phyloP scores from a whole-genome alignment of 225 moss, liverwort and hornwort genomes.

The Thuidium tamariscinum region DNA sequence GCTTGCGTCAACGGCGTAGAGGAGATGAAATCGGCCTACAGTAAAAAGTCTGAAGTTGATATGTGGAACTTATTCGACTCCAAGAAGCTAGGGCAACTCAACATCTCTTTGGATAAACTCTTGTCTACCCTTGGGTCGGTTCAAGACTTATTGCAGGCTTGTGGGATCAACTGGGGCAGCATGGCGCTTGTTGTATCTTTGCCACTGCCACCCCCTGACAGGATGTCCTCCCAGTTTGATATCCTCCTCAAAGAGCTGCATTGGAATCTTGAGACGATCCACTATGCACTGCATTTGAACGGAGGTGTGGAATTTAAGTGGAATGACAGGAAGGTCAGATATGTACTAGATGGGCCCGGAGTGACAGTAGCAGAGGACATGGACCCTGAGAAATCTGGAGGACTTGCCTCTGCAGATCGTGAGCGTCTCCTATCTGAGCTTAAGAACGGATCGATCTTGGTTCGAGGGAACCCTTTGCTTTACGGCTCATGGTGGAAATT shows the following conservation, averaged over 20 bases:
- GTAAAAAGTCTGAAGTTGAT: not conserved
- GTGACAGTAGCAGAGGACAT: not conserved
- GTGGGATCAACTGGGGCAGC: not conserved
- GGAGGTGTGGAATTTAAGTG: not conserved
- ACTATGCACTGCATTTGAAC: not conserved
- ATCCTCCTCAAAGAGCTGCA: not conserved
- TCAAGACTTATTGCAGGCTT: not conserved
- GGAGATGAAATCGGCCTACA: not conserved
- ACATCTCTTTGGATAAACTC: not conserved
- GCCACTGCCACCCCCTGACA: not conserved
- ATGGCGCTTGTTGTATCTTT: not conserved
- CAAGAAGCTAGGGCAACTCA: not conserved
- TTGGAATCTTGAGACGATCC: not conserved
- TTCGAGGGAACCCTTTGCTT: not conserved
- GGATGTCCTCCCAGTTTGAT: not conserved
- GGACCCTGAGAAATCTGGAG: not conserved
- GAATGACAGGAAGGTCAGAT: not conserved
- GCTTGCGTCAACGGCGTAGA: not conserved
- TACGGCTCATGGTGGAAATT: no score
- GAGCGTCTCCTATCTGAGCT: not conserved
- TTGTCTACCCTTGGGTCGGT: not conserved
- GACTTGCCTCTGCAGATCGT: not conserved
- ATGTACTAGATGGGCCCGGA: not conserved
- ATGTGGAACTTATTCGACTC: not conserved
- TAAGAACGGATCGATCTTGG: not conserved